These are phyloP conservation scores for Cucumis melo DNA, from an alignment of 306 rosid genomes.

Conservation along the genomic window DNA sequence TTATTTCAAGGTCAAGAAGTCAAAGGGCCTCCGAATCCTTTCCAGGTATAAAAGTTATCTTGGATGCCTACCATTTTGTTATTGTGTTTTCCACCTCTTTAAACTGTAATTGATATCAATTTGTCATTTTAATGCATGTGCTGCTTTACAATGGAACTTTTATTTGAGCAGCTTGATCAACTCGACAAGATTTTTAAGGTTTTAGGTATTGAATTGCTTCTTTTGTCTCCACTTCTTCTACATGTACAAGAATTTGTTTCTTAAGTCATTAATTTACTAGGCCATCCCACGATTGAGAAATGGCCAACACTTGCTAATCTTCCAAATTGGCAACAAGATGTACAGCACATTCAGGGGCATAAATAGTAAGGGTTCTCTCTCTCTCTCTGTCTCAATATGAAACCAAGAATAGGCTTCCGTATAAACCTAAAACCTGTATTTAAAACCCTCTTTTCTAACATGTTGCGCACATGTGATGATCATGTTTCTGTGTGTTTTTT, in stretches of 20 bases:
- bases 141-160: slow-evolving; percentile 3
- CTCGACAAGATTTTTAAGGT: slow-evolving; percentile 98
- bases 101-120: neutral
- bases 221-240: slow-evolving; percentile 12
- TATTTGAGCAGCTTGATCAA: slow-evolving; percentile 78
- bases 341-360: slow-evolving; percentile 70
- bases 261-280: slow-evolving; percentile 38
- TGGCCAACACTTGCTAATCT: slow-evolving; percentile 89
- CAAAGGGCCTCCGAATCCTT: slow-evolving; percentile 73
- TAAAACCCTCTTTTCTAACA: neutral
- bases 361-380: slow-evolving; percentile 56
- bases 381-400: neutral
- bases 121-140: neutral
- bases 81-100: neutral
- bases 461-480: neutral
- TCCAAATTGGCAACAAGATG: slow-evolving; percentile 82
- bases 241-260: slow-evolving; percentile 17
- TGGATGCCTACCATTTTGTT: neutral
- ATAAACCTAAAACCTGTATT: neutral
- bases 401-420: neutral
- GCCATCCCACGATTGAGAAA: slow-evolving; percentile 91
- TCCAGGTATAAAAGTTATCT: slow-evolving; percentile 44
- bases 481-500: slow-evolving; percentile 7
- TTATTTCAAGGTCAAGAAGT: slow-evolving; percentile 96
- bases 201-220: slow-evolving; percentile 48